These are phyloP conservation scores for Coniochaeta sp. DNA, from an alignment of 2,329 filamentous ascomycete genomes.

Conservation along the genomic window DNA sequence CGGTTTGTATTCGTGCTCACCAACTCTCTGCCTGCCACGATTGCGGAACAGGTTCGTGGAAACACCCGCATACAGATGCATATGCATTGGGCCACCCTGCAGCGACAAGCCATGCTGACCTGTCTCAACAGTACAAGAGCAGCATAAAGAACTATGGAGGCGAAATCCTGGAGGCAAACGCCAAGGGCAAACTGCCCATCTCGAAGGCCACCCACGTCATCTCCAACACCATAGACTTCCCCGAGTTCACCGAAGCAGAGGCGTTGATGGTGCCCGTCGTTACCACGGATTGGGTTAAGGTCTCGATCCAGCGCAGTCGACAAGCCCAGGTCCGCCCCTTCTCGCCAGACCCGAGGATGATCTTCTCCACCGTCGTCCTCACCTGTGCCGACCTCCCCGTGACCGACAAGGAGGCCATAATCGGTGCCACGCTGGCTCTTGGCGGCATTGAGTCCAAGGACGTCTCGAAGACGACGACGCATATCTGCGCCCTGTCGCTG, in stretches of 20 bases:
- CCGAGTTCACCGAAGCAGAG: conserved; percentile 69
- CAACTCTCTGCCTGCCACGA: not conserved
- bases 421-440: conserved; percentile 81
- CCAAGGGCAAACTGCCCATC: conserved; percentile 41
- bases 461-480: conserved; percentile 70
- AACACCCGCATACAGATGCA: not conserved
- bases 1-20: not conserved
- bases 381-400: conserved; percentile 78
- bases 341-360: conserved; percentile 84
- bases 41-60: not conserved
- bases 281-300: conserved; percentile 70
- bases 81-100: not conserved
- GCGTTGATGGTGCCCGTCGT: conserved; percentile 79
- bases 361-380: conserved; percentile 78
- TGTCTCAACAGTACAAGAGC: conserved; percentile 22
- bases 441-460: conserved; percentile 73
- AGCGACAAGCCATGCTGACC: not conserved
- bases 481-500: conserved; percentile 75
- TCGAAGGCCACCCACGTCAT: conserved; percentile 47
- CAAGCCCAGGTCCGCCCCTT: conserved; percentile 73
- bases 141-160: conserved; percentile 41
- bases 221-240: conserved; percentile 79
- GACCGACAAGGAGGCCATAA: conserved; percentile 85
- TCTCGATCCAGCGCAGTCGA: conserved; percentile 62
- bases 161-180: conserved; percentile 35